Conservation (phyloP, 805 yeast genomes). For the Schizosaccharomyces osmophilus region DNA sequence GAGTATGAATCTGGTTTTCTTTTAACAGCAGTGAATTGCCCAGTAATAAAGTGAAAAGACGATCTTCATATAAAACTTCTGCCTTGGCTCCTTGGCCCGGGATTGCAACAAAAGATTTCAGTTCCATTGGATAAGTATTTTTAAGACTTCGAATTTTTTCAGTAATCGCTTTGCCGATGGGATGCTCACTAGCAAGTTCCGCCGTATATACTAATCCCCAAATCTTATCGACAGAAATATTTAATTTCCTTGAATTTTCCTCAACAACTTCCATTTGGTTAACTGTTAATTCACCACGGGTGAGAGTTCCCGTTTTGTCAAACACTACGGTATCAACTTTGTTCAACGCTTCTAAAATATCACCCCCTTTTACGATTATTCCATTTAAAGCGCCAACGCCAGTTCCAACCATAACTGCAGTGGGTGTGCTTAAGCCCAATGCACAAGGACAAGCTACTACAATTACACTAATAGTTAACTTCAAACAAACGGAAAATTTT, state of each 20-base stretch:
- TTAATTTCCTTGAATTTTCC: conserved; percentile 3
- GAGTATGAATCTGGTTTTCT: conserved; percentile 7
- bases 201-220: conserved; percentile 34
- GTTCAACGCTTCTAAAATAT: conserved; percentile 50
- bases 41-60: conserved; percentile 11
- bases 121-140: neutral
- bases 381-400: conserved; percentile 87
- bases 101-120: neutral
- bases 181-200: conserved; percentile 65
- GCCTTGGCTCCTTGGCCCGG: conserved; percentile 2
- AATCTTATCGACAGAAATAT: conserved; percentile 12
- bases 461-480: conserved; percentile 68
- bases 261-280: conserved; percentile 5
- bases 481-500: conserved; percentile 39
- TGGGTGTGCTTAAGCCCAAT: conserved; percentile 87
- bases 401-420: conserved; percentile 97
- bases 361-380: conserved; percentile 81
- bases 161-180: conserved; percentile 52
- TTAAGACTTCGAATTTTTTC: conserved; percentile 13
- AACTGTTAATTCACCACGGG: conserved; percentile 54
- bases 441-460: conserved; percentile 99
- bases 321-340: conserved; percentile 44
- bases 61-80: neutral
- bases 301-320: conserved; percentile 90
- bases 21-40: conserved; percentile 29